Evolutionary conservation across 441 rosid species (phyloP), one percentile per base, ranked within the genome.

Genomic region (Populus trichocarpa): DNA sequence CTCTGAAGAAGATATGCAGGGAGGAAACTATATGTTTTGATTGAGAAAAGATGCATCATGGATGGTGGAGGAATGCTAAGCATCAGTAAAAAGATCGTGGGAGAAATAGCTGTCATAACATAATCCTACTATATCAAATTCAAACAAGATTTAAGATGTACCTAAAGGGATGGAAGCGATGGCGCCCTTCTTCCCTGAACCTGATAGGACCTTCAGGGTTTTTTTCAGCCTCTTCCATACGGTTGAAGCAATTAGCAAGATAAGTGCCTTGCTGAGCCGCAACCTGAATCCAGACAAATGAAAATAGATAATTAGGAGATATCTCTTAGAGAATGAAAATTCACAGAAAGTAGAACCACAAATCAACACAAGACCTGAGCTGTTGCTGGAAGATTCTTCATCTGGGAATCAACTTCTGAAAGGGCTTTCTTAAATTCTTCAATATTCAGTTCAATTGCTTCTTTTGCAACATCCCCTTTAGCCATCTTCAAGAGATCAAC

Each of bases 301-400:
- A 63, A 42, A 30, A 67, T 18, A 18, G 61, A 76, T 25, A 59
- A 18, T 20, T 26, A 65, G 12, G 28, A 70, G 26, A 64, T 28
- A 30, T 30, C 26, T 36, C 64, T 12, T 73, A 33, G 33, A 50
- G 74, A 32, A 42, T 8, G n/a, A 11, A 32, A 25, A 23, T 3
- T 11, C 7, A 32, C 6, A 16, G 38, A 12, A 14, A 59, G 66
- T 3, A 63, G 66, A 70, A 25, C 46, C 32, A 7, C 33, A 26
- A 25, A 26, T 7, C 32, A 59, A 40, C 70, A 66, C 40, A 50
- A 35, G 4, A 91, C 98, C 97, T 96, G 99, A 5, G 99, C 98
- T 57, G 99, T 96, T 63, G 98, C 99, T 28, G 98, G 98, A 30
- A 93, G 97, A 85, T 84, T 85, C 85, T 94, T 96, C 98, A 93